phyloP scores from a whole-genome alignment of 2,329 filamentous ascomycete genomes.

The Hypoxylon sp. region DNA sequence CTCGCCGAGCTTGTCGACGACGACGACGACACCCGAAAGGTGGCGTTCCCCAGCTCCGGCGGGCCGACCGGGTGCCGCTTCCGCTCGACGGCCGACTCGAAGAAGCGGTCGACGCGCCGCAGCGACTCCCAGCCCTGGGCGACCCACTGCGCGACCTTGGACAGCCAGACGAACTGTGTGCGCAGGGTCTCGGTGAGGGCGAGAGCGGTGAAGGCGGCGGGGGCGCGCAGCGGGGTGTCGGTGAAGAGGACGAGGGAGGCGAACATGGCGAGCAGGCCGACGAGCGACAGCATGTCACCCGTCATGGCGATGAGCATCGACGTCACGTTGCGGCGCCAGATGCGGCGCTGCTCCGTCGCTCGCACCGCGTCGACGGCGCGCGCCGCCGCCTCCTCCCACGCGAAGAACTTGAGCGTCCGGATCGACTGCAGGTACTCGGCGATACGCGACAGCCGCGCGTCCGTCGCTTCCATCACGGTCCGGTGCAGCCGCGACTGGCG shows the following conservation, averaged over 20 bases:
- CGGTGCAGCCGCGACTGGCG: neutral
- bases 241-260: neutral
- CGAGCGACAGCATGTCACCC: neutral
- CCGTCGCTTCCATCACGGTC: neutral
- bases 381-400: neutral
- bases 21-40: neutral
- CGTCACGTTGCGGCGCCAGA: neutral
- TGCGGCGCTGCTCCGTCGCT: neutral
- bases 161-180: neutral
- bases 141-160: neutral
- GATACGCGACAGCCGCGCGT: neutral
- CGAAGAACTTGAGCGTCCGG: neutral
- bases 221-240: neutral
- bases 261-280: neutral
- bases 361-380: neutral
- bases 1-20: no score
- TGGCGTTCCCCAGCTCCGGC: neutral
- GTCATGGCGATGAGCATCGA: neutral
- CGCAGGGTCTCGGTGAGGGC: neutral
- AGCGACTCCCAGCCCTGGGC: neutral
- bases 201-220: neutral
- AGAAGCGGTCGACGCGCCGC: neutral
- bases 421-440: neutral
- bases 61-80: neutral
- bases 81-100: neutral